Evolutionary conservation across 495 filamentous ascomycete species (phyloP).

Genomic region (Penicillium parvum): DNA sequence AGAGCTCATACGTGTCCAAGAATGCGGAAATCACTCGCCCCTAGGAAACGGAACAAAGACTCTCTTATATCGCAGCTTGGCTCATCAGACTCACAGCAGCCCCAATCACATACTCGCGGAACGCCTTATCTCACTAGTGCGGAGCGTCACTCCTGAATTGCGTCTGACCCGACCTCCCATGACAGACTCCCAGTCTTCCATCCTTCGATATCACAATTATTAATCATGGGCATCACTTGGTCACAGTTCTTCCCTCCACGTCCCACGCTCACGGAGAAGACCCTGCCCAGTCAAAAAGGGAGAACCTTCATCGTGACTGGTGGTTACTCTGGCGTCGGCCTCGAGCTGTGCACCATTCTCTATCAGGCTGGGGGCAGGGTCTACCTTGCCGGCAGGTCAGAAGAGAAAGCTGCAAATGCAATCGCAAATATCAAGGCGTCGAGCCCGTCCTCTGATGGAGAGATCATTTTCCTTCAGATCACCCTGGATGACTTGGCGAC

Average conservation of each 20-base stretch:
- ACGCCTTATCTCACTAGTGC: too few relatives aligned
- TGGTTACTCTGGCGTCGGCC: constrained; percentile 9
- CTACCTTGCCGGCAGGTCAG: constrained; percentile 43
- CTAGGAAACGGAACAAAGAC: too few relatives aligned
- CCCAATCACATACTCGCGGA: too few relatives aligned
- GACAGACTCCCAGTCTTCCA: too few relatives aligned
- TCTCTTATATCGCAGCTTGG: too few relatives aligned
- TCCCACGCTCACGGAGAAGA: constrained; percentile 2
- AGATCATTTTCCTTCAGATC: constrained; percentile 41
- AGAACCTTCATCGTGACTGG: constrained; percentile 10
- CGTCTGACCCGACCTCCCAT: too few relatives aligned
- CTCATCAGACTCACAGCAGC: too few relatives aligned
- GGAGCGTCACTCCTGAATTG: too few relatives aligned
- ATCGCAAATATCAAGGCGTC: constrained; percentile 31
- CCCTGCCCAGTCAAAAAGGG: constrained; percentile 7
- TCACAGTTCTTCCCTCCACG: constrained; percentile 6
- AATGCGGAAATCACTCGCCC: too few relatives aligned
- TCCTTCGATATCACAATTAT: too few relatives aligned
- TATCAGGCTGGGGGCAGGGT: constrained; percentile 30
- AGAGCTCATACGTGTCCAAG: too few relatives aligned
- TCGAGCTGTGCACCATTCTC: constrained; percentile 7
- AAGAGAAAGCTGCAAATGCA: constrained; percentile 28
- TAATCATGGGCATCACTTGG: constrained; percentile 1
- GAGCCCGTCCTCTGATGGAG: constrained; percentile 12
- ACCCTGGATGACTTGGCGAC: constrained; percentile 46